phyloP scores from a whole-genome alignment of 768 basidiomycete genomes.

The Pleurotus ostreatus region DNA sequence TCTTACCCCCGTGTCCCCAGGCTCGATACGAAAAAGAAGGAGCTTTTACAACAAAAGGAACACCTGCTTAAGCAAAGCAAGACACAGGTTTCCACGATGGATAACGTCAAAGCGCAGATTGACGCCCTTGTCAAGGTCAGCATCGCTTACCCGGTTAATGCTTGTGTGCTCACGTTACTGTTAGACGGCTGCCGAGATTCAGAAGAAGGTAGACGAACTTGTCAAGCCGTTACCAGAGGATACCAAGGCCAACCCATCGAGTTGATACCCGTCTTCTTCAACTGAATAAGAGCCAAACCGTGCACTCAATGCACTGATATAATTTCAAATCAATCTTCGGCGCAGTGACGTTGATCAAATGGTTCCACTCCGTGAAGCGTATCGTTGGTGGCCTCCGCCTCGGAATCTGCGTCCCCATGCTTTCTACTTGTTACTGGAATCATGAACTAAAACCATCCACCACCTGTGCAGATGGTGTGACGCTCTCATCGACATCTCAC shows the following conservation, averaged over 20 bases:
- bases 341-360: too few relatives aligned
- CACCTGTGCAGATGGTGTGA: too few relatives aligned
- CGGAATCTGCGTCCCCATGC: too few relatives aligned
- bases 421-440: too few relatives aligned
- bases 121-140: slow-evolving; percentile 71
- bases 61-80: slow-evolving; percentile 79
- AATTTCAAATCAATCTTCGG: too few relatives aligned
- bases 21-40: slow-evolving; percentile 66
- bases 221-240: slow-evolving; percentile 38
- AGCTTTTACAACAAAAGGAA: slow-evolving; percentile 67
- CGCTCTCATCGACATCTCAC: too few relatives aligned
- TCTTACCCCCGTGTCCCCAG: slow-evolving; percentile 30
- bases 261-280: not conserved
- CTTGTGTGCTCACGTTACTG: slow-evolving; percentile 2
- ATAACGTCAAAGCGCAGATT: slow-evolving; percentile 75
- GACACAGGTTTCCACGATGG: slow-evolving; percentile 65
- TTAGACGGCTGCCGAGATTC: slow-evolving; percentile 67
- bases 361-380: too few relatives aligned
- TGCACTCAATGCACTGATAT: too few relatives aligned
- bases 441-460: too few relatives aligned
- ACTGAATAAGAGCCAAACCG: too few relatives aligned
- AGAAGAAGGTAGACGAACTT: slow-evolving; percentile 73
- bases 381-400: too few relatives aligned
- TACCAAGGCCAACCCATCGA: slow-evolving; percentile 5
- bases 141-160: slow-evolving; percentile 1